These are phyloP conservation scores for Geranium brycei DNA, from an alignment of 345 rosid genomes.

Conservation along the genomic window DNA sequence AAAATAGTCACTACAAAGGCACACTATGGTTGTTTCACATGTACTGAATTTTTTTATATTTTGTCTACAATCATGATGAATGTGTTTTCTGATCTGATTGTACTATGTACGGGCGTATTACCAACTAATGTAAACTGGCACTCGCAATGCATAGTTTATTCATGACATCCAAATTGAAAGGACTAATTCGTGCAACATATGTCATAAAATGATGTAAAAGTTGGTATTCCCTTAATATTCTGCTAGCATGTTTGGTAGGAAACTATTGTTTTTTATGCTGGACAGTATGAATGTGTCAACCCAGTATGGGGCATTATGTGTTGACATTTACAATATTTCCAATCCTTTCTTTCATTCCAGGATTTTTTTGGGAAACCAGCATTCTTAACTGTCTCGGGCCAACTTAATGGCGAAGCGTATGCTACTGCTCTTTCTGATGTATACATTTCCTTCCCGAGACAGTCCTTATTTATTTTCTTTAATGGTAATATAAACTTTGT, in stretches of 20 bases:
- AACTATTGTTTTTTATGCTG: background rate
- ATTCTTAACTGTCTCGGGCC: conserved; percentile 94
- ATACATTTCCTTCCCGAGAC: conserved; percentile 11
- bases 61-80: background rate
- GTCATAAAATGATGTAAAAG: background rate
- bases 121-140: background rate
- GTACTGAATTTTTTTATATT: too few species aligned
- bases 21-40: background rate
- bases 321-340: background rate
- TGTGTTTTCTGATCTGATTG: background rate
- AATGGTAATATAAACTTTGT: conserved; percentile 3
- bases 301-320: background rate
- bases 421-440: conserved; percentile 97
- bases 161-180: background rate
- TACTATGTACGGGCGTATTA: too few species aligned
- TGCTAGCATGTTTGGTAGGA: background rate
- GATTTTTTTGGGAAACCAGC: conserved; percentile 97
- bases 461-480: conserved; percentile 5
- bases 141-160: background rate
- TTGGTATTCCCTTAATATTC: background rate
- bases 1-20: too few species aligned
- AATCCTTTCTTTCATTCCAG: conserved; percentile 18
- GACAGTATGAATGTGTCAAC: too few species aligned
- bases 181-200: background rate
- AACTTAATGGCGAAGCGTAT: conserved; percentile 95